Base-by-base conservation (phyloP, 2,329 filamentous ascomycete genomes). In the Nigrograna mackinnonii region DNA sequence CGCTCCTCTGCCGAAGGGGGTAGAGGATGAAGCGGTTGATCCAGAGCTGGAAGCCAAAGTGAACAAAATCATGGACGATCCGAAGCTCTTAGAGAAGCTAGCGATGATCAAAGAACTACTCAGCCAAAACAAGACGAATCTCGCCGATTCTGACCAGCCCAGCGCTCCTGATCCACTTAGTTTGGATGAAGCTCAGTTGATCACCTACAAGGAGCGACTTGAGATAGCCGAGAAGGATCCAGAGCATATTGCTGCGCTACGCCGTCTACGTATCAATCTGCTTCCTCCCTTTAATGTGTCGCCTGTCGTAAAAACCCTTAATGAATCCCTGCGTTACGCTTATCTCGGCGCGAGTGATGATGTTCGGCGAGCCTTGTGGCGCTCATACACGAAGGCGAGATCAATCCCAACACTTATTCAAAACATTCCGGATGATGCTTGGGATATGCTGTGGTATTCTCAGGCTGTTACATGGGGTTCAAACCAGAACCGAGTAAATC, bases 391-490 rank as follows among this genome's bases (percentile, higher is more conserved):
- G 28, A 62, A 60, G 33, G 66, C 63, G 4, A 58, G 64, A 3
- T 37, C 46, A 2, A 46, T 67, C 11, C 66, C 66, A 2, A 66
- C 58, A 1, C 58, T 69, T 11, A 37, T 69, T 6, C 47, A 57
- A n/a, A 62, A 47, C 13, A 37, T 69, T 6, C 55, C 57, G 12
- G 58, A 65, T 16, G 62, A 68, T 22, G 62, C 63, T 3, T 69
- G 67, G 67, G 67, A 69, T 33, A 58, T 69, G 6, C 22, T 69
- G 32, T 69, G 64, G 39, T 69, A 68, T 31, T 64, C 57, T 2
- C 67, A 69, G 37, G 66, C 66, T 2, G 64, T 68, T 5, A 65
- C 55, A 6, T 69, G 65, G 66, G 37, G 47, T 1, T 50, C 51
- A 2, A 69, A 69, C 41, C 55, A 62, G 35, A 67, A 66, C 26